Percentiles rank a stretch among this genome's conserved stretches.
Conservation (phyloP, 2,329 filamentous ascomycete species). For the Plenodomus biglobosus region DNA sequence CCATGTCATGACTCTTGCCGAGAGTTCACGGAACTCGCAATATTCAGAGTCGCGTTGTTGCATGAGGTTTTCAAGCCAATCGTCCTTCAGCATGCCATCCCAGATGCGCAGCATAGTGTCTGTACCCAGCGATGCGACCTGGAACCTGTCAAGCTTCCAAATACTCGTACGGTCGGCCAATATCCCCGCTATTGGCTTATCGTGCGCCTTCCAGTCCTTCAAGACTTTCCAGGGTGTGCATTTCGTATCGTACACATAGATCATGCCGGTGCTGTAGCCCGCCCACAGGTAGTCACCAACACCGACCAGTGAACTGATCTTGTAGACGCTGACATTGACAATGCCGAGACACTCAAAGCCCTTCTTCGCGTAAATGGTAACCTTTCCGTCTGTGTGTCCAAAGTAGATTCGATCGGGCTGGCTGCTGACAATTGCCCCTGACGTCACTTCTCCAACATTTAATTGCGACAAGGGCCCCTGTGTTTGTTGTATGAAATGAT, state of each 20-base stretch:
- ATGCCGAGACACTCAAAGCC: conserved; percentile 78
- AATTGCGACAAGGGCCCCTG: conserved; percentile 69
- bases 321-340: conserved; percentile 87
- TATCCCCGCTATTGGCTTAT: conserved; percentile 77
- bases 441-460: conserved; percentile 82
- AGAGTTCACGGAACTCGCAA: conserved; percentile 81
- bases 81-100: conserved; percentile 91
- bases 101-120: conserved; percentile 84
- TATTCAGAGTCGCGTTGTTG: conserved; percentile 79
- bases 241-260: conserved; percentile 86
- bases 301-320: conserved; percentile 84
- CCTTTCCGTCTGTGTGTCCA: conserved; percentile 89
- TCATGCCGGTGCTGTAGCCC: conserved; percentile 89
- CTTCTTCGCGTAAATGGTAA: conserved; percentile 83
- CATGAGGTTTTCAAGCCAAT: conserved; percentile 93
- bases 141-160: conserved; percentile 80
- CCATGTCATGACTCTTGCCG: conserved; percentile 85
- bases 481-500: conserved; percentile 72
- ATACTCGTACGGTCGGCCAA: conserved; percentile 77
- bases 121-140: conserved; percentile 82
- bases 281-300: conserved; percentile 87
- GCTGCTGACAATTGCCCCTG: conserved; percentile 72
- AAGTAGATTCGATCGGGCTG: conserved; percentile 82
- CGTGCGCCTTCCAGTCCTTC: conserved; percentile 94
- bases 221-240: conserved; percentile 82